Percentiles rank a stretch among this genome's conserved stretches.
Evolutionary conservation across 2,329 filamentous ascomycete species (phyloP).

Genomic region (Botrytis squamosa): DNA sequence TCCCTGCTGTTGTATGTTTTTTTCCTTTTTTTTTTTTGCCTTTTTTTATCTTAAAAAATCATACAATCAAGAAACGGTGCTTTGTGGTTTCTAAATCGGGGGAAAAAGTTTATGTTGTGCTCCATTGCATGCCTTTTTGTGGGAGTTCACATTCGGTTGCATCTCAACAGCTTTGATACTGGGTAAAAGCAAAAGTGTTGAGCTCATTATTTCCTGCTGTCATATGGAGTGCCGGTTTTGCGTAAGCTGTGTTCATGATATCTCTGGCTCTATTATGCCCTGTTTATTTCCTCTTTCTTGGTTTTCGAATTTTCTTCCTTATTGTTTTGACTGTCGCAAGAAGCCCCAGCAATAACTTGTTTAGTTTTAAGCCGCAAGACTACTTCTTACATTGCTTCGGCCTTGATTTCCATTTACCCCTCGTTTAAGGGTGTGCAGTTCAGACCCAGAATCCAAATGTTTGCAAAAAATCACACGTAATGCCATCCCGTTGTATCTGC

Average conservation of each 20-base stretch:
- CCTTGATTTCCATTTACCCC: neutral
- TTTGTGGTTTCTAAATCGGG: neutral
- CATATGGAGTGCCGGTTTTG: neutral
- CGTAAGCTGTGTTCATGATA: neutral
- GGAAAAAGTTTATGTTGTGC: neutral
- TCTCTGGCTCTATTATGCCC: neutral
- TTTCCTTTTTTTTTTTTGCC: too few relatives aligned
- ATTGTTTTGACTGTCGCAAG: neutral
- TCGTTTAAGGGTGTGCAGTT: neutral
- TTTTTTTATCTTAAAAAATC: neutral
- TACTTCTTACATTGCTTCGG: neutral
- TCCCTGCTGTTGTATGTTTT: constrained; percentile 16
- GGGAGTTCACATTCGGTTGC: neutral
- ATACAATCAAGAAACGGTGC: neutral
- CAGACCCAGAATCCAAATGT: neutral
- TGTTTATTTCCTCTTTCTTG: neutral
- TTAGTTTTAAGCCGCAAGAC: neutral
- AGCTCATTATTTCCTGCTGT: neutral
- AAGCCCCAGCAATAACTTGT: neutral
- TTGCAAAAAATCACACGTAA: neutral
- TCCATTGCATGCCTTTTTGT: neutral
- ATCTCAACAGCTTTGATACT: neutral
- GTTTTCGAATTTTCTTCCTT: neutral
- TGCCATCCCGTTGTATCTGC: neutral
- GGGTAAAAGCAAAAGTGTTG: neutral